These are phyloP conservation scores for Yarrowia divulgata DNA, from an alignment of 805 yeast species.

Conservation along the genomic window DNA sequence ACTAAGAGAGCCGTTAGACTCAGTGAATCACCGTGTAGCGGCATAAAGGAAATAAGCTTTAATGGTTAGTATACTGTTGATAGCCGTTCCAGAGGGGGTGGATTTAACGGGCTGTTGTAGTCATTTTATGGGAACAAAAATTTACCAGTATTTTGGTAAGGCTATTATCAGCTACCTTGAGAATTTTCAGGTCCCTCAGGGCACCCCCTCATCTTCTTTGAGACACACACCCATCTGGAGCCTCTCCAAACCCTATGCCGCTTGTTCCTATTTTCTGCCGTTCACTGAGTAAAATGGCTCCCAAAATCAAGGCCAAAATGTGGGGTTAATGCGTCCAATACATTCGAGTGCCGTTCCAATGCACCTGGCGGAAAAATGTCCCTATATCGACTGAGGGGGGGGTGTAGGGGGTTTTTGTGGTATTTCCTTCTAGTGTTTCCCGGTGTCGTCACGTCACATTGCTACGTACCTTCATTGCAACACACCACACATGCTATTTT, in stretches of 20 bases:
- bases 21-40: conserved; percentile 30
- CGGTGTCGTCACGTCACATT: background rate
- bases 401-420: background rate
- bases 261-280: conserved; percentile 18
- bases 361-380: conserved; percentile 6
- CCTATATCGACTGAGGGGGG: background rate
- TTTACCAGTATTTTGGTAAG: background rate
- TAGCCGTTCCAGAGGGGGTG: background rate
- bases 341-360: conserved; percentile 21
- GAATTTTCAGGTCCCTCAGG: no score
- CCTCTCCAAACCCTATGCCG: background rate
- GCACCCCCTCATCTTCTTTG: no score
- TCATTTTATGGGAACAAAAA: background rate
- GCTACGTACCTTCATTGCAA: background rate
- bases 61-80: background rate
- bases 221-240: background rate
- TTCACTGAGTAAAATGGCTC: conserved; percentile 32
- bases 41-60: conserved; percentile 17
- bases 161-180: no score
- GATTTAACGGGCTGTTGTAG: no score
- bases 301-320: conserved; percentile 25
- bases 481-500: background rate
- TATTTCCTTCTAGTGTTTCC: background rate
- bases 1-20: conserved; percentile 31
- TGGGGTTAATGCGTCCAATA: conserved; percentile 23